phyloP scores from a whole-genome alignment of 2,329 filamentous ascomycete genomes.

The Chaetomium olivaceum region DNA sequence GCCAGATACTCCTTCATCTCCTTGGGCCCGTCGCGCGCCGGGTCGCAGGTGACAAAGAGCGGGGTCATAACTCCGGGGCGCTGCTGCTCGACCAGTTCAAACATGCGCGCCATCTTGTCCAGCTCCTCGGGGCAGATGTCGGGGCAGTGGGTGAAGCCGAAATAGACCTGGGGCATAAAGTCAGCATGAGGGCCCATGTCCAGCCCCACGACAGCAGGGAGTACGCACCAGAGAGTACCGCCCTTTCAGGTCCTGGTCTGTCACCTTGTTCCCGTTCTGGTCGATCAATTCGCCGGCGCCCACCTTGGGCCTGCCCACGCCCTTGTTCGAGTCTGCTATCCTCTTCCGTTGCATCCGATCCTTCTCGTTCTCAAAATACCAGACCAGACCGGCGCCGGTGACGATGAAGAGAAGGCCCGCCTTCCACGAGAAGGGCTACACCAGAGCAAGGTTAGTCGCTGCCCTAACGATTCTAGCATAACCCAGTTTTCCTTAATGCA shows the following conservation, averaged over 20 bases:
- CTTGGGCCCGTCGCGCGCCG: slow-evolving; percentile 81
- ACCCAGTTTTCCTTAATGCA: slow-evolving; percentile 28
- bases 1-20: slow-evolving; percentile 82
- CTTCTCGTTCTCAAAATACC: slow-evolving; percentile 95
- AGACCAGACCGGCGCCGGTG: slow-evolving; percentile 73
- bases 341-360: slow-evolving; percentile 84
- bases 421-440: slow-evolving; percentile 88
- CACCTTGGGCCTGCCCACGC: slow-evolving; percentile 88
- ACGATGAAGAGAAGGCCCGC: slow-evolving; percentile 81
- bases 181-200: not conserved
- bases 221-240: slow-evolving; percentile 73
- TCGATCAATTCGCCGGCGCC: slow-evolving; percentile 80
- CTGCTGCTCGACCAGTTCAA: slow-evolving; percentile 67
- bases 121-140: slow-evolving; percentile 99
- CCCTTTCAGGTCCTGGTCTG: slow-evolving; percentile 79
- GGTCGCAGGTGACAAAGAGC: slow-evolving; percentile 95
- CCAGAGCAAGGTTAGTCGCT: not conserved
- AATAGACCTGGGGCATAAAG: slow-evolving; percentile 70
- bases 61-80: slow-evolving; percentile 62
- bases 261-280: slow-evolving; percentile 76
- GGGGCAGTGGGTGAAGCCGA: slow-evolving; percentile 96
- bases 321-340: slow-evolving; percentile 88
- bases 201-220: not conserved
- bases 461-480: not conserved
- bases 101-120: slow-evolving; percentile 98